A percentile compares a stretch with the other conserved stretches of the same genome.
Conservation (phyloP, 495 filamentous ascomycete genomes). For the Aspergillus indologenus region DNA sequence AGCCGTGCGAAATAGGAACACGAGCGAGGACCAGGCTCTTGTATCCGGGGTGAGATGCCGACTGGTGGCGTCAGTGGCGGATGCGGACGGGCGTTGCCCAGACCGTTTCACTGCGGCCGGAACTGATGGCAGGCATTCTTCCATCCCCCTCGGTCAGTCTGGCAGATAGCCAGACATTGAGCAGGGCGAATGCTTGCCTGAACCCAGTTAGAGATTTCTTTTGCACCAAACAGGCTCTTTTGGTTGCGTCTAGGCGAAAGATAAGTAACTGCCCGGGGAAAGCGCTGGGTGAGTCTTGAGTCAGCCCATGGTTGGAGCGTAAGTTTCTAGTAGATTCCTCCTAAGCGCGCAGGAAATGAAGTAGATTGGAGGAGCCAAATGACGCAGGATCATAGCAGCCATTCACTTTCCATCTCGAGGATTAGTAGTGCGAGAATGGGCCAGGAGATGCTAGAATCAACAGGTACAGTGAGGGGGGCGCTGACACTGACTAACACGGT, state of each 20-base stretch:
- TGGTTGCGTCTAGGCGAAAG: neutral
- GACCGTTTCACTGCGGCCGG: neutral
- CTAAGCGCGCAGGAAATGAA: neutral
- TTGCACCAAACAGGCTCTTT: neutral
- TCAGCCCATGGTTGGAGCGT: neutral
- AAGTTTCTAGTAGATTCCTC: slow-evolving; percentile 17
- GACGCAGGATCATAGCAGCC: neutral
- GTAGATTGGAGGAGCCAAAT: slow-evolving; percentile 8
- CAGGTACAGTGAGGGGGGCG: too few species aligned
- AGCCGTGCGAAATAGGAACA: neutral
- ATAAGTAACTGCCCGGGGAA: neutral
- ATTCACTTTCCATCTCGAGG: neutral
- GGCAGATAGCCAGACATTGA: too few species aligned
- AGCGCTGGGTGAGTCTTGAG: neutral
- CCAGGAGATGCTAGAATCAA: slow-evolving; percentile 21
- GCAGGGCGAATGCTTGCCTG: neutral
- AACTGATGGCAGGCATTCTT: slow-evolving; percentile 3
- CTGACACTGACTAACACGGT: neutral
- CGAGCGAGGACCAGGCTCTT: neutral
- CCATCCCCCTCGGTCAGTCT: neutral
- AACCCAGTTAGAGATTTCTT: neutral
- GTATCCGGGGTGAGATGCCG: slow-evolving; percentile 12
- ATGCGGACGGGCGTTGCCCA: slow-evolving; percentile 19
- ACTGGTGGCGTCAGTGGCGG: slow-evolving; percentile 33
- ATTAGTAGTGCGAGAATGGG: slow-evolving; percentile 13